These are phyloP conservation scores for Comarum palustre DNA, from an alignment of 306 rosid genomes.

Conservation along the genomic window DNA sequence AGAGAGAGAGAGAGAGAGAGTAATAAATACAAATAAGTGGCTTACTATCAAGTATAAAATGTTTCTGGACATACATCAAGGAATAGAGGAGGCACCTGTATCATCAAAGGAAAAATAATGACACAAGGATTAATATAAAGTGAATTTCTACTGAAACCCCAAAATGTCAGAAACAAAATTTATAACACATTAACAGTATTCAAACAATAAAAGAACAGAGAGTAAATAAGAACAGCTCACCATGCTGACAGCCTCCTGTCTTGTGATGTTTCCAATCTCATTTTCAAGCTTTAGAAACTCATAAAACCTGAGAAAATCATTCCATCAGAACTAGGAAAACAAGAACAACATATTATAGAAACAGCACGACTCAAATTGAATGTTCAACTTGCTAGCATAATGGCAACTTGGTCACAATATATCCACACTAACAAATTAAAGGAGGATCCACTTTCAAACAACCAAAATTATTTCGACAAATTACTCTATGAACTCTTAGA, in stretches of 20 bases:
- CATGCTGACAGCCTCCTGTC: conserved; percentile 99
- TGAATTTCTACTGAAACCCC: conserved; percentile 15
- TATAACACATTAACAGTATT: neutral
- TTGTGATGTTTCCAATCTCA: conserved; percentile 96
- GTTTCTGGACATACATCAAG: conserved; percentile 77
- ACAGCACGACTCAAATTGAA: conserved; percentile 5
- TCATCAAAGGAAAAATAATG: conserved; percentile 18
- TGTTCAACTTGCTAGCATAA: conserved; percentile 13
- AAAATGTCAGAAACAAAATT: conserved; percentile 10
- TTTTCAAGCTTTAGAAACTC: conserved; percentile 95
- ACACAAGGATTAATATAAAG: conserved; percentile 11
- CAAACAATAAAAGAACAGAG: conserved; percentile 26
- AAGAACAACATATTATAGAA: conserved; percentile 11
- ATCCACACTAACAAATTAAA: conserved; percentile 5
- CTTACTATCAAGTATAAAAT: conserved; percentile 94
- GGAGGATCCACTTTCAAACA: conserved; percentile 18
- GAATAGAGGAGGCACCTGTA: conserved; percentile 96
- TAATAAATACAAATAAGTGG: conserved; percentile 33
- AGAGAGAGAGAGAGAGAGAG: neutral
- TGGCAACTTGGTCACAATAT: conserved; percentile 17
- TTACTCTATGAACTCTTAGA: neutral
- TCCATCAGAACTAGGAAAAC: conserved; percentile 2
- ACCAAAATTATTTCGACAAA: neutral
- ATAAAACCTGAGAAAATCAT: conserved; percentile 67
- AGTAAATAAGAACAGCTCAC: conserved; percentile 45